These are phyloP conservation scores for Starmerella floris DNA, from an alignment of 805 yeast genomes.

Conservation along the genomic window DNA sequence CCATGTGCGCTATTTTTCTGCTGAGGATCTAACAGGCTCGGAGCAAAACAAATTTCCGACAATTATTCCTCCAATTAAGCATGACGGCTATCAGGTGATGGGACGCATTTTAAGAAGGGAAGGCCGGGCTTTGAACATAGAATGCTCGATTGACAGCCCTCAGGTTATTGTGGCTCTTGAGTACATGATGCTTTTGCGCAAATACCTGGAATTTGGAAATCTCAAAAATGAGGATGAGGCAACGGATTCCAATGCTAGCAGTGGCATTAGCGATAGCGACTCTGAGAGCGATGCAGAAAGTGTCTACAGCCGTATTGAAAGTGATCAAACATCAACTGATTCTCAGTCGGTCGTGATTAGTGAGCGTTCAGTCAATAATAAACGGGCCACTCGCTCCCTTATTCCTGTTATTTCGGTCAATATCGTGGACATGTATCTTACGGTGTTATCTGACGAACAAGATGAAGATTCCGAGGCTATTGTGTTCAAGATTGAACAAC, in stretches of 20 bases:
- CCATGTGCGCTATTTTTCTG: conserved; percentile 57
- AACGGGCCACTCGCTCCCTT: neutral
- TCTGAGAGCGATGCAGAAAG: conserved; percentile 10
- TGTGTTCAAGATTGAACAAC: conserved; percentile 75
- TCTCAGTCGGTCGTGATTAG: neutral
- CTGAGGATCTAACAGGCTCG: conserved; percentile 54
- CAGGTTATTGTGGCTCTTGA: conserved; percentile 72
- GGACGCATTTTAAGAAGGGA: conserved; percentile 30
- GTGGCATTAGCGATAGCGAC: neutral
- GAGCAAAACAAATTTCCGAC: conserved; percentile 62
- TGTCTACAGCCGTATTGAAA: conserved; percentile 13
- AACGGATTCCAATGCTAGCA: neutral
- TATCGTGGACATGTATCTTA: conserved; percentile 61
- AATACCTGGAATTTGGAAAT: conserved; percentile 42
- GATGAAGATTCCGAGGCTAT: conserved; percentile 64
- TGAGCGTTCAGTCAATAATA: neutral
- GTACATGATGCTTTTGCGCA: conserved; percentile 62
- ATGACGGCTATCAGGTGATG: conserved; percentile 58
- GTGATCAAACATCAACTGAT: neutral
- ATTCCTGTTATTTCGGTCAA: conserved; percentile 33
- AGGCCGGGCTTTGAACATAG: conserved; percentile 12
- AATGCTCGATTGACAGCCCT: conserved; percentile 57
- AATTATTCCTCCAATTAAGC: conserved; percentile 57
- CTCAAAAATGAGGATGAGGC: neutral
- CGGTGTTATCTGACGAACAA: conserved; percentile 69